phyloP scores from a whole-genome alignment of 768 basidiomycete genomes.

The Omphalotus guepiniiformis region DNA sequence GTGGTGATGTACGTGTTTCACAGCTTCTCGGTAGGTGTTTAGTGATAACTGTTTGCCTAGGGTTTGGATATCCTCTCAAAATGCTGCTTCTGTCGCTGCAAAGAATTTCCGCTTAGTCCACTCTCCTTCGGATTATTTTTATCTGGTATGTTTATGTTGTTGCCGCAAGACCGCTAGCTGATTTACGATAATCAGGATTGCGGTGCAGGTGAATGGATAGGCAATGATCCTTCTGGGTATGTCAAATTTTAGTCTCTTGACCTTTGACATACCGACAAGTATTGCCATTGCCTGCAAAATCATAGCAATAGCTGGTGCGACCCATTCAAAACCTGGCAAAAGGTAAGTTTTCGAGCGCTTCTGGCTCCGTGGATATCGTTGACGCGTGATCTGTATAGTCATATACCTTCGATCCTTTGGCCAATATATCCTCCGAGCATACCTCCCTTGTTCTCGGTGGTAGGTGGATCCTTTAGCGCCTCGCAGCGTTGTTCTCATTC shows the following conservation, averaged over 20 bases:
- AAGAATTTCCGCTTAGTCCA: slow-evolving; percentile 43
- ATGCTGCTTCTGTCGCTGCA: slow-evolving; percentile 34
- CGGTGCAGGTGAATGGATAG: slow-evolving; percentile 46
- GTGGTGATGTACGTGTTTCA: slow-evolving; percentile 30
- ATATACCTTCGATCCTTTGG: slow-evolving; percentile 48
- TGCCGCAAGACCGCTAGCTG: too few species aligned
- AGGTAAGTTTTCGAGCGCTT: slow-evolving; percentile 26
- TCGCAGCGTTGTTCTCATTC: background rate
- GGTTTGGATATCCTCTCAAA: slow-evolving; percentile 43
- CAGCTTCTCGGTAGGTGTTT: background rate
- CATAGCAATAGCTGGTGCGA: slow-evolving; percentile 44
- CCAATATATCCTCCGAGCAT: slow-evolving; percentile 33
- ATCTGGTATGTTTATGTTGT: slow-evolving; percentile 25
- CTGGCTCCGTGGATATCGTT: background rate
- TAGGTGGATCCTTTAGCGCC: slow-evolving; percentile 13
- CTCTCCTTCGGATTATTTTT: slow-evolving; percentile 49
- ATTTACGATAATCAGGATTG: slow-evolving; percentile 27
- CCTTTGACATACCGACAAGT: too few species aligned
- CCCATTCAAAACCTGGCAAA: slow-evolving; percentile 50
- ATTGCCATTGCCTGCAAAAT: slow-evolving; percentile 10
- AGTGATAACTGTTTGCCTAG: slow-evolving; percentile 13
- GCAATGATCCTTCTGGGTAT: slow-evolving; percentile 23
- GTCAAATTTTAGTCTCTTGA: too few species aligned
- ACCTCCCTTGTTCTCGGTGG: slow-evolving; percentile 36
- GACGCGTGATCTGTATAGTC: slow-evolving; percentile 21